A percentile compares a stretch with the other conserved stretches of the same genome.
Evolutionary conservation across 495 filamentous ascomycete species (phyloP).

Genomic region (Penicillium ochrochloron): DNA sequence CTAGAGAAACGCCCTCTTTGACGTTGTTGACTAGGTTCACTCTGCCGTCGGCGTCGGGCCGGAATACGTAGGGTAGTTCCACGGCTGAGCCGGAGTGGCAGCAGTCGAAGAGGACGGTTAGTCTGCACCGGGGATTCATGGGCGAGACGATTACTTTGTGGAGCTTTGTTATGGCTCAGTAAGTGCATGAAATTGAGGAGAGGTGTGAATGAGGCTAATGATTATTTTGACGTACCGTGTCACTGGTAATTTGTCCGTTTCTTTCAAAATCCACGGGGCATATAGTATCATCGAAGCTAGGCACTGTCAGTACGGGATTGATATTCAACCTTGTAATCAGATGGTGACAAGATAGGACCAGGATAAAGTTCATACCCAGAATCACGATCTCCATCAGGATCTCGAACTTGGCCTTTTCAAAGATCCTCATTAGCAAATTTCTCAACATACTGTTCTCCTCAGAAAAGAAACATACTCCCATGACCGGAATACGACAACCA

Average conservation of each 20-base stretch:
- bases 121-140: slow-evolving; percentile 52
- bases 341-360: background rate
- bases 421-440: background rate
- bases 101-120: slow-evolving; percentile 65
- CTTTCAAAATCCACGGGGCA: slow-evolving; percentile 58
- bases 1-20: slow-evolving; percentile 54
- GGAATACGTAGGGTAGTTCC: slow-evolving; percentile 63
- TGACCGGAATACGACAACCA: slow-evolving; percentile 66
- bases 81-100: slow-evolving; percentile 66
- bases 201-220: background rate
- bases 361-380: slow-evolving; percentile 40
- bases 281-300: slow-evolving; percentile 59
- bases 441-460: background rate
- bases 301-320: slow-evolving; percentile 22
- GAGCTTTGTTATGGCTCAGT: slow-evolving; percentile 34
- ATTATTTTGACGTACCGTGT: slow-evolving; percentile 33
- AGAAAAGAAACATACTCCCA: slow-evolving; percentile 43
- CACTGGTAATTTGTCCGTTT: slow-evolving; percentile 56
- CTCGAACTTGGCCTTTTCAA: slow-evolving; percentile 45
- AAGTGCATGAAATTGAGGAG: background rate
- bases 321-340: no score
- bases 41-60: slow-evolving; percentile 57
- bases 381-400: slow-evolving; percentile 48
- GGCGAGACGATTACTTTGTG: slow-evolving; percentile 58
- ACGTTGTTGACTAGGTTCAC: slow-evolving; percentile 60